Percentiles rank a stretch among this genome's conserved stretches.
phyloP scores from a whole-genome alignment of 805 yeast genomes.

The Schwanniomyces yamadae region DNA sequence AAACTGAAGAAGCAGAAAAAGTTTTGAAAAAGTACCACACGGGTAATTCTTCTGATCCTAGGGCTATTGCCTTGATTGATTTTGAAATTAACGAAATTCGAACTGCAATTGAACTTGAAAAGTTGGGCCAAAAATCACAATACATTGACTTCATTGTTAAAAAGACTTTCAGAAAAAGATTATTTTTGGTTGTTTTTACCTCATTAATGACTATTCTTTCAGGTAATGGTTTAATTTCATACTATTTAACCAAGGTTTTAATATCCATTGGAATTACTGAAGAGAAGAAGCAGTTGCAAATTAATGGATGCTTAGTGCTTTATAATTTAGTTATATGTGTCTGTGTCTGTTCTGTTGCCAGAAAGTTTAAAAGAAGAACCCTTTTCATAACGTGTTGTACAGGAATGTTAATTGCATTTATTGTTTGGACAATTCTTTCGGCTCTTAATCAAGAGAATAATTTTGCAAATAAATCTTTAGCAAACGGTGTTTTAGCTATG shows the following conservation, averaged over 20 bases:
- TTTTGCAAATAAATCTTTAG: slow-evolving; percentile 9
- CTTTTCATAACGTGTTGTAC: slow-evolving; percentile 22
- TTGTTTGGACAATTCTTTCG: slow-evolving; percentile 24
- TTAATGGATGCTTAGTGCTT: slow-evolving; percentile 50
- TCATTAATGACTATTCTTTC: slow-evolving; percentile 45
- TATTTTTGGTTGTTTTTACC: slow-evolving; percentile 32
- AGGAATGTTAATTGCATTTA: slow-evolving; percentile 8
- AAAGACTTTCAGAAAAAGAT: slow-evolving; percentile 42
- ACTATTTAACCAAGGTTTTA: slow-evolving; percentile 50
- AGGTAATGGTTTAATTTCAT: slow-evolving; percentile 53
- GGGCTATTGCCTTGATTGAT: slow-evolving; percentile 26
- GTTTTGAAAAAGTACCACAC: slow-evolving; percentile 42
- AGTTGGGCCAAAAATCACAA: slow-evolving; percentile 24
- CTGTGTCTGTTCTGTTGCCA: slow-evolving; percentile 16
- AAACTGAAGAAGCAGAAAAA: slow-evolving; percentile 41
- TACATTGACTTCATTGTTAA: slow-evolving; percentile 40
- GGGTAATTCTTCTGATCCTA: slow-evolving; percentile 34
- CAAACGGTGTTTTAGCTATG: slow-evolving; percentile 24
- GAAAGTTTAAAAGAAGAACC: slow-evolving; percentile 25
- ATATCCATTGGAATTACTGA: slow-evolving; percentile 51
- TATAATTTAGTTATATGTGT: slow-evolving; percentile 39
- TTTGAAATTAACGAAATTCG: slow-evolving; percentile 41
- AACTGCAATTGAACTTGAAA: slow-evolving; percentile 42
- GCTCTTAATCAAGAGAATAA: slow-evolving; percentile 20
- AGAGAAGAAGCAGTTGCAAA: slow-evolving; percentile 41